Evolutionary conservation across 2,329 filamentous ascomycete species (phyloP).

Genomic region (Diaporthe longicolla): DNA sequence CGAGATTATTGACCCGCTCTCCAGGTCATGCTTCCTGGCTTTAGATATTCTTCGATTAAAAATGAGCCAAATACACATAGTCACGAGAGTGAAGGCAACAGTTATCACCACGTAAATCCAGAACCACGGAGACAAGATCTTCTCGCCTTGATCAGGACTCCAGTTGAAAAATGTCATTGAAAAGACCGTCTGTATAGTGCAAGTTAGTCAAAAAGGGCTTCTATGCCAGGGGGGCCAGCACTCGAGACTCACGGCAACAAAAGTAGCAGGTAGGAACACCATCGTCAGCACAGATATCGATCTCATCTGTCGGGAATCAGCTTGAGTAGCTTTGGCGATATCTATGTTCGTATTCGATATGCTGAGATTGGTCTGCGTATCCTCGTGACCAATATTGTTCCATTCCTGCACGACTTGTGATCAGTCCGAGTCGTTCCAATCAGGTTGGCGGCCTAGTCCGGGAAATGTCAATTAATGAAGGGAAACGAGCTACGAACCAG

Average conservation of each 20-base stretch:
- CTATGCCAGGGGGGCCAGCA: too few species aligned
- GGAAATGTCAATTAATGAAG: not conserved
- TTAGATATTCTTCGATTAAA: not conserved
- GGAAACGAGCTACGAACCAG: conserved; percentile 37
- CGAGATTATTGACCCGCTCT: not conserved
- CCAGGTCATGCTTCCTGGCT: not conserved
- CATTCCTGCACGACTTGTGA: conserved; percentile 37
- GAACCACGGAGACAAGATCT: conserved; percentile 4
- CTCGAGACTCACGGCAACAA: conserved; percentile 50
- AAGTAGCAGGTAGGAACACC: conserved; percentile 57
- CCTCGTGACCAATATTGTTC: conserved; percentile 42
- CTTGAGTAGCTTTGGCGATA: conserved; percentile 38
- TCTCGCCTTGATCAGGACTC: not conserved
- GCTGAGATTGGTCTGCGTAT: conserved; percentile 40
- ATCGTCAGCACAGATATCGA: conserved; percentile 57
- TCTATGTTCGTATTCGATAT: conserved; percentile 9
- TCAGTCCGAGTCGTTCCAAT: not conserved
- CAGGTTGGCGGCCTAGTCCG: not conserved
- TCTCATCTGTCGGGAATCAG: conserved; percentile 50
- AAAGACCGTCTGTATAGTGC: not conserved
- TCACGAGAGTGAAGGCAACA: conserved; percentile 5
- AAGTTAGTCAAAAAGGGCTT: too few species aligned
- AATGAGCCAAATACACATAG: not conserved
- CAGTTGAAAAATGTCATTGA: not conserved
- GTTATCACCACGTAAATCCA: conserved; percentile 5